Evolutionary conservation across 2,329 filamentous ascomycete genomes (phyloP).

Genomic region (Colletotrichum truncatum): DNA sequence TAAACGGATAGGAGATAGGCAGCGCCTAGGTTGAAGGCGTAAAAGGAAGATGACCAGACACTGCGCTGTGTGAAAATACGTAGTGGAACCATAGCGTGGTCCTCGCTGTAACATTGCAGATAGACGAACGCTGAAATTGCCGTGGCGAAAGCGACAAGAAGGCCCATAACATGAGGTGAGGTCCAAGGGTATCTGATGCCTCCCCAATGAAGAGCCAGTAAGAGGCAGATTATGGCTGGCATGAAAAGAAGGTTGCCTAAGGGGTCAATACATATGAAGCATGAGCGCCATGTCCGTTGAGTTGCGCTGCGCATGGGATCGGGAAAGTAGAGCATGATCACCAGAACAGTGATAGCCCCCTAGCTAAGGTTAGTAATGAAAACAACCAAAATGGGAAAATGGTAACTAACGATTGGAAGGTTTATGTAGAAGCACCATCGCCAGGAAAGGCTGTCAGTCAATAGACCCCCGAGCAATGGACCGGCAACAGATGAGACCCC

Average conservation of each 20-base stretch:
- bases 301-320: slow-evolving; percentile 19
- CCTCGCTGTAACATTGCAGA: slow-evolving; percentile 48
- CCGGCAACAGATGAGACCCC: slow-evolving; percentile 52
- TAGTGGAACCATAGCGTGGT: slow-evolving; percentile 53
- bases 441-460: slow-evolving; percentile 47
- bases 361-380: slow-evolving; percentile 24
- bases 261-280: slow-evolving; percentile 29
- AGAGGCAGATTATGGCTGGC: slow-evolving; percentile 52
- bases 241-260: slow-evolving; percentile 42
- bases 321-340: slow-evolving; percentile 40
- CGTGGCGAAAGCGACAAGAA: slow-evolving; percentile 57
- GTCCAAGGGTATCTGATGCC: slow-evolving; percentile 59
- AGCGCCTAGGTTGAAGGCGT: slow-evolving; percentile 48
- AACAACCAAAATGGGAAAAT: background rate
- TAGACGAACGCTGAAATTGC: slow-evolving; percentile 46
- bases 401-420: slow-evolving; percentile 43
- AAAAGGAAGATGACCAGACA: slow-evolving; percentile 45
- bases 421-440: slow-evolving; percentile 54
- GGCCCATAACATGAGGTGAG: slow-evolving; percentile 56
- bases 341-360: slow-evolving; percentile 43
- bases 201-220: slow-evolving; percentile 62
- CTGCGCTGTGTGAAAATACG: slow-evolving; percentile 50
- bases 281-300: slow-evolving; percentile 5
- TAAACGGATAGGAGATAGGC: slow-evolving; percentile 42
- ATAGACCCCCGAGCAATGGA: slow-evolving; percentile 44